Evolutionary conservation across 768 basidiomycete species (phyloP).

Genomic region (Lentinula guzmanii): DNA sequence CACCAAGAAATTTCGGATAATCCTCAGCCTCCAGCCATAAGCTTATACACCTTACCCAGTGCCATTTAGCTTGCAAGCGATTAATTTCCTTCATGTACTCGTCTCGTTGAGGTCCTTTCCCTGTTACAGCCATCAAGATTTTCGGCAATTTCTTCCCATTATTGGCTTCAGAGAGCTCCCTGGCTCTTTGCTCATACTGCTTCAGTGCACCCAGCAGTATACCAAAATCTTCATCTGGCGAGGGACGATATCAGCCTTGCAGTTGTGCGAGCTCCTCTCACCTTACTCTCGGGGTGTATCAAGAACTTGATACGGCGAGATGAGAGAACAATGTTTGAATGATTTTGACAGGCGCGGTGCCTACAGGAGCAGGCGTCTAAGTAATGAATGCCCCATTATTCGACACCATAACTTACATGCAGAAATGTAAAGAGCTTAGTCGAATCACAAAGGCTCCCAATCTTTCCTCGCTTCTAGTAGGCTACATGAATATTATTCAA

Average conservation of each 20-base stretch:
- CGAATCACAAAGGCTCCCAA: background rate
- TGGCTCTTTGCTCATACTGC: slow-evolving; percentile 60
- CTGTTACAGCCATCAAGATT: slow-evolving; percentile 80
- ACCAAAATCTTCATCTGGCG: slow-evolving; percentile 89
- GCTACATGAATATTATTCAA: background rate
- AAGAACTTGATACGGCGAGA: no score
- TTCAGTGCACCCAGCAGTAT: slow-evolving; percentile 74
- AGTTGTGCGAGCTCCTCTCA: no score
- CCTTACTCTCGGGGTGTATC: no score
- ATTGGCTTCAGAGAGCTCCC: slow-evolving; percentile 14
- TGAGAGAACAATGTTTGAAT: no score
- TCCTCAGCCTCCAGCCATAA: slow-evolving; percentile 88
- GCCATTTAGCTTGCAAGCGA: slow-evolving; percentile 63
- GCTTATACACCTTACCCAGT: slow-evolving; percentile 71
- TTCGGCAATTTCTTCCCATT: slow-evolving; percentile 49
- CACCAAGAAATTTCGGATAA: slow-evolving; percentile 81
- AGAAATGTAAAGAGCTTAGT: slow-evolving; percentile 5
- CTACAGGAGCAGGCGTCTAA: no score
- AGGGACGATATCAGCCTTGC: no score
- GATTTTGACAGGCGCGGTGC: no score
- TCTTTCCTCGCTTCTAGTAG: background rate
- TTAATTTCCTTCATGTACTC: slow-evolving; percentile 68
- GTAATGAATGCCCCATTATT: no score
- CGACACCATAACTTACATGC: background rate
- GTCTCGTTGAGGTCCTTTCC: slow-evolving; percentile 76